Evolutionary conservation across 495 filamentous ascomycete species (phyloP), one percentile per base, ranked within the genome.

Genomic region (Podospora didyma): DNA sequence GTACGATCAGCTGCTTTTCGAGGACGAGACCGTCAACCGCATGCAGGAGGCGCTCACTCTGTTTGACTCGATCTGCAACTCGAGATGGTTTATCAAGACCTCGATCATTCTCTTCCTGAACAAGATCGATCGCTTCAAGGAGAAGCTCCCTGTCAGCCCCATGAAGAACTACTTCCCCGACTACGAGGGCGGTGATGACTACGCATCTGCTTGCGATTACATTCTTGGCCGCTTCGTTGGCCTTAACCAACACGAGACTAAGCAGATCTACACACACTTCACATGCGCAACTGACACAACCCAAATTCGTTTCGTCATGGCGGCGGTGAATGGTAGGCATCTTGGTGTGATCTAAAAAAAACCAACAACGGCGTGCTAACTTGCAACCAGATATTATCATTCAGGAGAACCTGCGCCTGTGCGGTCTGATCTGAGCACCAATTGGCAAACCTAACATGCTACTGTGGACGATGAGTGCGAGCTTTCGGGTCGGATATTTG

Each of bases 141-240:
- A 98, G 87, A 98, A 97, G 85, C 86, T 97, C 51, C 92, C 95
- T 34, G 87, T 96, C 75, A 96, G 90, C 82, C 95, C 94, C 16
- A 98, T 98, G 93, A 96, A 96, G 85, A 96, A 97, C 78, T 96
- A 97, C 78, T 98, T 98, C 86, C 92, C 94, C 46, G 94, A 98
- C 73, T 98, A 97, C 76, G 92, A 96, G 74, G 88, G 90, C 64
- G 92, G 92, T 64, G 87, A 92, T 54, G 91, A 97, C 75, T 96
- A 97, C 68, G 84, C 86, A 48, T 87, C 90, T 49, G 92, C 92
- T 37, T 97, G 92, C 73, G 92, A 97, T 72, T 97, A 97, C 73
- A 97, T 97, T 64, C 83, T 97, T 58, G 96, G 96, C 80, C 86
- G 92, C 59, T 97, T 97, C 73, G 92, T 97, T 57, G 93, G 89